A percentile compares a stretch with the other conserved stretches of the same genome.
Conservation (phyloP, 352 stramenopile genomes). For the Globisporangium takayamanum region DNA sequence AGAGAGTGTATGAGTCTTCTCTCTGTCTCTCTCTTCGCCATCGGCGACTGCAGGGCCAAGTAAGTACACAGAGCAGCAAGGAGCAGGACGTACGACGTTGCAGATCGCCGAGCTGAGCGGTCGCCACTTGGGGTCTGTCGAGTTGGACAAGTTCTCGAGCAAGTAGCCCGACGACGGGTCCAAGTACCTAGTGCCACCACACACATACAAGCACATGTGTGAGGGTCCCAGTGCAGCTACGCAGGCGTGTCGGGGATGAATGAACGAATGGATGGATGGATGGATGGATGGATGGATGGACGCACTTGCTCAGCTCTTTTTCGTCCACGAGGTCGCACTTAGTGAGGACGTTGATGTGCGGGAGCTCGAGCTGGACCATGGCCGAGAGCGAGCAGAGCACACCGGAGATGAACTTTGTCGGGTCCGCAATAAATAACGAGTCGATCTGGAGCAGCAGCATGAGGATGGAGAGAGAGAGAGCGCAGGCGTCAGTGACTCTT, state of each 20-base stretch:
- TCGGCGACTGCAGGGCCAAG: too few relatives aligned
- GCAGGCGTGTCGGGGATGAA: too few relatives aligned
- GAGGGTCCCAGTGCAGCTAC: not conserved
- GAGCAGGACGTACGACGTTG: slow-evolving; percentile 61
- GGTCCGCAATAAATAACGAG: slow-evolving; percentile 92
- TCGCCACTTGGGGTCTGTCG: slow-evolving; percentile 78
- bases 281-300: not conserved
- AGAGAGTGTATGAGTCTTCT: not conserved
- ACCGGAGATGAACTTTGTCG: slow-evolving; percentile 97
- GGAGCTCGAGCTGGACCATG: slow-evolving; percentile 98
- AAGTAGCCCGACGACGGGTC: slow-evolving; percentile 81
- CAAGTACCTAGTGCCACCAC: slow-evolving; percentile 38
- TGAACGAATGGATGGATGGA: too few relatives aligned
- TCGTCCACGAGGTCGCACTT: slow-evolving; percentile 90
- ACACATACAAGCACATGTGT: not conserved
- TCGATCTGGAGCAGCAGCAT: slow-evolving; percentile 66
- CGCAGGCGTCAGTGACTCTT: not conserved
- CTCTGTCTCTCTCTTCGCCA: too few relatives aligned
- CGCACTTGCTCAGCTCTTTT: slow-evolving; percentile 84
- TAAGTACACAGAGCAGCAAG: not conserved
- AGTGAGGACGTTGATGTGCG: slow-evolving; percentile 91
- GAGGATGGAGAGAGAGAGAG: not conserved
- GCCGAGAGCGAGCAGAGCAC: slow-evolving; percentile 94
- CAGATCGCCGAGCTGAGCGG: slow-evolving; percentile 77
- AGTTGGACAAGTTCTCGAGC: slow-evolving; percentile 74